Percentiles rank a stretch among this genome's conserved stretches.
These are phyloP conservation scores for Citrullus amarus DNA, from an alignment of 306 rosid species.

Conservation along the genomic window DNA sequence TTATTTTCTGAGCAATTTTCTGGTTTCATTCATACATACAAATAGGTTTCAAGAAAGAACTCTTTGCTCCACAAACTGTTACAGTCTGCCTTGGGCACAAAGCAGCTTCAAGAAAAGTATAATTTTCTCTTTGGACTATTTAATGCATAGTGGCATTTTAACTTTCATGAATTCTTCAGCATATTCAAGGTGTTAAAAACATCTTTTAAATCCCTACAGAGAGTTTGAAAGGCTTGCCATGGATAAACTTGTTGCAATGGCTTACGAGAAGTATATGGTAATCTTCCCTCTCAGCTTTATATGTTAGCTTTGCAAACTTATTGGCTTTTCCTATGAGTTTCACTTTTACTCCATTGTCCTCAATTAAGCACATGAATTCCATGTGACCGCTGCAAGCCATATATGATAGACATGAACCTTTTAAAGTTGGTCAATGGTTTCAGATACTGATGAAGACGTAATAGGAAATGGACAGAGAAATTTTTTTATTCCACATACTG, in stretches of 20 bases:
- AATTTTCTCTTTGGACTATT: constrained; percentile 16
- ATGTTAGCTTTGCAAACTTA: neutral
- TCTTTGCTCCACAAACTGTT: constrained; percentile 41
- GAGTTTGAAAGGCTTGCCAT: constrained; percentile 70
- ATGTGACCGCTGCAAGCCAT: neutral
- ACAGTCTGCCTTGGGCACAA: constrained; percentile 41
- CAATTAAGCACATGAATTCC: neutral
- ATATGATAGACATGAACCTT: neutral
- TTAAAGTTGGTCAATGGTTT: neutral
- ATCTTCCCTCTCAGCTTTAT: constrained; percentile 15
- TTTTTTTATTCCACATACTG: neutral
- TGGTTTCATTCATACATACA: constrained; percentile 19
- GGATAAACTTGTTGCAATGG: constrained; percentile 67
- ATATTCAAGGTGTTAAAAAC: constrained; percentile 10
- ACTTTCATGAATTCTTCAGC: constrained; percentile 13
- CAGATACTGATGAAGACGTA: neutral
- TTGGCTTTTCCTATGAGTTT: neutral
- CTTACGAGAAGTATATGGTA: constrained; percentile 87
- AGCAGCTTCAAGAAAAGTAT: constrained; percentile 70
- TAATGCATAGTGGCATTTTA: constrained; percentile 12
- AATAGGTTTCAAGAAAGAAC: constrained; percentile 63
- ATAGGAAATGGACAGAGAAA: neutral
- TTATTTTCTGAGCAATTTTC: neutral
- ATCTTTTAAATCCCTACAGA: constrained; percentile 34
- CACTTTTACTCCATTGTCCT: neutral